Conservation (phyloP, 345 rosid genomes). For the Theobroma cacao region DNA sequence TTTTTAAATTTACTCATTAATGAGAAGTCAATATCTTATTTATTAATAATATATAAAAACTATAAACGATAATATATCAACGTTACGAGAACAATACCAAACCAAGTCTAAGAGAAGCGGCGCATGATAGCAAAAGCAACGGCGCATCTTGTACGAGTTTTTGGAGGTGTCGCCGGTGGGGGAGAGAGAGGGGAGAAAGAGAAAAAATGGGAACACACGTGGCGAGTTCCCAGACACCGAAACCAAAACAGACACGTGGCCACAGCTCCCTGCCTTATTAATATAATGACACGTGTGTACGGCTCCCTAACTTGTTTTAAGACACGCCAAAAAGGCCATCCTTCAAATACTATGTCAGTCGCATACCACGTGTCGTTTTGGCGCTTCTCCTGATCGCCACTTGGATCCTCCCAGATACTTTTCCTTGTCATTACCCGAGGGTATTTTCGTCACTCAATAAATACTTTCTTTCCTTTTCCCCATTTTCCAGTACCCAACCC, state of each 20-base stretch:
- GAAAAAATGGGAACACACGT: slow-evolving; percentile 25
- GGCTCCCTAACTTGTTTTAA: slow-evolving; percentile 28
- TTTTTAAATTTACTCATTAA: too few species aligned
- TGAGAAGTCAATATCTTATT: too few species aligned
- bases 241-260: slow-evolving; percentile 31
- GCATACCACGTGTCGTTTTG: slow-evolving; percentile 65
- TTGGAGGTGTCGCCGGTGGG: background rate
- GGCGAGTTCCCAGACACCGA: slow-evolving; percentile 13
- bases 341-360: slow-evolving; percentile 15
- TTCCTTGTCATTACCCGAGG: slow-evolving; percentile 12
- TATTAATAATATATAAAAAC: too few species aligned
- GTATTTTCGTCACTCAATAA: slow-evolving; percentile 33
- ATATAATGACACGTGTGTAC: slow-evolving; percentile 32
- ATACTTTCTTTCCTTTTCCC: background rate
- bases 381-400: slow-evolving; percentile 57
- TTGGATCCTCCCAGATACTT: slow-evolving; percentile 40
- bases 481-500: background rate
- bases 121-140: background rate
- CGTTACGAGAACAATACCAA: too few species aligned
- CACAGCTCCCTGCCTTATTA: background rate
- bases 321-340: slow-evolving; percentile 11
- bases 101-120: background rate
- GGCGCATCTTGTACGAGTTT: slow-evolving; percentile 12
- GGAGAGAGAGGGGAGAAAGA: too few species aligned
- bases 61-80: too few species aligned